Conservation (phyloP, 1,284 basidiomycete species). For the Pyrrhoderma lamaoense region DNA sequence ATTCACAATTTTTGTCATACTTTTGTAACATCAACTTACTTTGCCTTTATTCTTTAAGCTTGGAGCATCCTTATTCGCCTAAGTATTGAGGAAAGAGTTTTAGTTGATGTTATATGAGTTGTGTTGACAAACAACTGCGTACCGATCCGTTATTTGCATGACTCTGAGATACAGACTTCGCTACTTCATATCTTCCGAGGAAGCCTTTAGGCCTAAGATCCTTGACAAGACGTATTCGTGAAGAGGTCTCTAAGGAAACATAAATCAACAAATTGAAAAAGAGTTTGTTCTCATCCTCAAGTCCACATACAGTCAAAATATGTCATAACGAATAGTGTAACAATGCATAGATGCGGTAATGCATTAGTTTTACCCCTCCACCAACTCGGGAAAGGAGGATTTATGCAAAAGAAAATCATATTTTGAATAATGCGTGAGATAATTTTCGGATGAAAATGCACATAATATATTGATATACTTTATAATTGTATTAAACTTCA, state of each 20-base stretch:
- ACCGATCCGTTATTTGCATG: constrained; percentile 28
- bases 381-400: no score
- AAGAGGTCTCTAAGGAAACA: constrained; percentile 21
- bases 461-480: no score
- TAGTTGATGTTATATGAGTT: constrained; percentile 10
- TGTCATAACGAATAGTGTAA: background rate
- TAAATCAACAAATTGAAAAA: background rate
- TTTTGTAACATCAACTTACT: no score
- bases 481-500: no score
- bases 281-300: no score
- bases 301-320: background rate
- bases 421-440: no score
- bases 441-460: no score
- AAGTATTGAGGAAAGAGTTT: background rate
- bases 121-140: background rate
- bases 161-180: constrained; percentile 30
- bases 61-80: background rate
- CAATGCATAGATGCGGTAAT: background rate
- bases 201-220: constrained; percentile 27
- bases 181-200: constrained; percentile 24
- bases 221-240: constrained; percentile 32
- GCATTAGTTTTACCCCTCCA: background rate
- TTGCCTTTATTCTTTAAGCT: background rate
- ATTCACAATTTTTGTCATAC: no score
- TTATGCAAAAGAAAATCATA: no score